These are phyloP conservation scores for Rubia tinctorum DNA, from an alignment of 305 asterid species.

Conservation along the genomic window DNA sequence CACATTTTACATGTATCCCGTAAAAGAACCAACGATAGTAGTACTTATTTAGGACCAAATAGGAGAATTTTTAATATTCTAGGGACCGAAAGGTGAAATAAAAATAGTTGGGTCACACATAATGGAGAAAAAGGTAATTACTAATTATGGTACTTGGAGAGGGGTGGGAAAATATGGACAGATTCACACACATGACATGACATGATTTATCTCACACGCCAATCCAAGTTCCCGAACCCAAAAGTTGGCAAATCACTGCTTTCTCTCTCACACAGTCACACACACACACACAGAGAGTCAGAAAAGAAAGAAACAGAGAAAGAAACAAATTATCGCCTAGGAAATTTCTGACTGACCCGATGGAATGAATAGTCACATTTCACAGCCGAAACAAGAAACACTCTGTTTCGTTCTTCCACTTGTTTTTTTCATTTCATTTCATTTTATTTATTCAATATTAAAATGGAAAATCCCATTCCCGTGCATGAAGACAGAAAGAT, in stretches of 20 bases:
- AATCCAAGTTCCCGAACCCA: neutral
- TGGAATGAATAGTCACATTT: constrained; percentile 37
- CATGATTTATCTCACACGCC: neutral
- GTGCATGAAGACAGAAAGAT: constrained; percentile 6
- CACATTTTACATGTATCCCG: no score
- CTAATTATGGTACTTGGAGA: neutral
- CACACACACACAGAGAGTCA: neutral
- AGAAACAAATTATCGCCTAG: constrained; percentile 16
- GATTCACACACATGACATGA: neutral
- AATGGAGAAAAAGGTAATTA: no score
- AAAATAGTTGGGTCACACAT: no score
- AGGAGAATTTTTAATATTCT: no score
- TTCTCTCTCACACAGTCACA: constrained; percentile 1
- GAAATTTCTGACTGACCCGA: constrained; percentile 27
- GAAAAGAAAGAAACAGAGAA: neutral
- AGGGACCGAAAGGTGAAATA: no score
- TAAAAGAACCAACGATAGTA: no score
- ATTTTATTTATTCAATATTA: no score
- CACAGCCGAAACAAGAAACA: neutral
- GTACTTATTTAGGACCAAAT: no score
- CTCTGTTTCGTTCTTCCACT: no score
- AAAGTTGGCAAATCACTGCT: neutral
- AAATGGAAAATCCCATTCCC: constrained; percentile 8
- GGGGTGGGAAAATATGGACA: neutral
- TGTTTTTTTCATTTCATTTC: no score